These are phyloP conservation scores for Cadophora sp. DNA, from an alignment of 2,329 filamentous ascomycete species.

Conservation along the genomic window DNA sequence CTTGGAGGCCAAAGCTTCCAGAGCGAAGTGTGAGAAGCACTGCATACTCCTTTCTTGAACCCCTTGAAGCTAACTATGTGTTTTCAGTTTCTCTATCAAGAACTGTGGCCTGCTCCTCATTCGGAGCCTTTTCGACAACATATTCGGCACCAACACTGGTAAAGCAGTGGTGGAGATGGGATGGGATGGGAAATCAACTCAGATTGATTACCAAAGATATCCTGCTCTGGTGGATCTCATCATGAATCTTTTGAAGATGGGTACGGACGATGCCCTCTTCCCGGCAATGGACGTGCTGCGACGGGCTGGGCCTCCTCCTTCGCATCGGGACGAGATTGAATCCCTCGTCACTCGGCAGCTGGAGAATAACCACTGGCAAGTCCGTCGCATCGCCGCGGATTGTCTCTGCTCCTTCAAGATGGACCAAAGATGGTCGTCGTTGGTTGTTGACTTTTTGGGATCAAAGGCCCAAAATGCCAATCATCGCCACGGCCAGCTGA, in stretches of 20 bases:
- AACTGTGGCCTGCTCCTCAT: constrained; percentile 93
- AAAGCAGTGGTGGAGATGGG: constrained; percentile 66
- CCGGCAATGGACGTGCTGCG: constrained; percentile 83
- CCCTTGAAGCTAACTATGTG: constrained; percentile 15
- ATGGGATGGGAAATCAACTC: constrained; percentile 68
- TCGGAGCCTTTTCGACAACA: constrained; percentile 79
- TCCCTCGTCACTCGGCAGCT: constrained; percentile 67
- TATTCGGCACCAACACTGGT: constrained; percentile 79
- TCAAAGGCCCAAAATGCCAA: constrained; percentile 53
- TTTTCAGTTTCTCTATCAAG: constrained; percentile 81
- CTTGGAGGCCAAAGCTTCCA: constrained; percentile 82
- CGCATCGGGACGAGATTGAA: constrained; percentile 61
- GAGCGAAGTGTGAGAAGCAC: constrained; percentile 72
- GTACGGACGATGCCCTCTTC: constrained; percentile 74
- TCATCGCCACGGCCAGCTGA: constrained; percentile 62
- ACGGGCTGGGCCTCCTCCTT: constrained; percentile 69
- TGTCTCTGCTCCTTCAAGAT: constrained; percentile 71
- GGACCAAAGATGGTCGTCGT: constrained; percentile 55
- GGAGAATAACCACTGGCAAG: constrained; percentile 76
- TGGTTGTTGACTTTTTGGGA: constrained; percentile 45
- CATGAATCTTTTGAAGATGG: constrained; percentile 62
- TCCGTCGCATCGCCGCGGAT: constrained; percentile 80
- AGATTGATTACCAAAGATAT: constrained; percentile 74
- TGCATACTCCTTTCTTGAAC: neutral
- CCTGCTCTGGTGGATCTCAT: constrained; percentile 69